A percentile compares a stretch with the other conserved stretches of the same genome.
phyloP scores from a whole-genome alignment of 768 basidiomycete species.

The Mycena alexandri region DNA sequence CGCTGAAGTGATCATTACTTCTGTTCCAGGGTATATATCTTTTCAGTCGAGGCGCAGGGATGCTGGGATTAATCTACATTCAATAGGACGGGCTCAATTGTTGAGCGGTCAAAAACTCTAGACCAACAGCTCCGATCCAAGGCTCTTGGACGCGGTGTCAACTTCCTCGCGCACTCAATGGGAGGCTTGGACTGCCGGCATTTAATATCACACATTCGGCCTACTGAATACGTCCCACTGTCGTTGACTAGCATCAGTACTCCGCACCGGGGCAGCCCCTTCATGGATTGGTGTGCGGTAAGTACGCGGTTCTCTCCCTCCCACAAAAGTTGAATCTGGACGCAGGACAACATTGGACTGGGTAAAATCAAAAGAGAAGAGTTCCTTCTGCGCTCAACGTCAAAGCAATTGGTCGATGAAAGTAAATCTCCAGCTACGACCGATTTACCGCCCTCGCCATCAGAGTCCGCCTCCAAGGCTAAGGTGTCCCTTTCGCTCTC shows the following conservation, averaged over 20 bases:
- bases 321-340: constrained; percentile 22
- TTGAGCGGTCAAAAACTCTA: constrained; percentile 81
- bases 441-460: constrained; percentile 30
- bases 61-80: not conserved
- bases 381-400: constrained; percentile 41
- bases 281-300: constrained; percentile 99
- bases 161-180: constrained; percentile 98
- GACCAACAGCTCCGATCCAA: constrained; percentile 77
- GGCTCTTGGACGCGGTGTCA: constrained; percentile 83
- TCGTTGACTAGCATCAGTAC: constrained; percentile 92
- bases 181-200: constrained; percentile 96
- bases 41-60: not conserved
- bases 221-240: constrained; percentile 85
- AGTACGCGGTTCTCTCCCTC: constrained; percentile 45
- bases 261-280: constrained; percentile 95
- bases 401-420: constrained; percentile 13
- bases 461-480: constrained; percentile 45
- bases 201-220: constrained; percentile 88
- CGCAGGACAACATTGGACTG: constrained; percentile 90
- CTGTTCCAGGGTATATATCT: constrained; percentile 84
- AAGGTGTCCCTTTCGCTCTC: constrained; percentile 55
- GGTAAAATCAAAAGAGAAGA: constrained; percentile 71
- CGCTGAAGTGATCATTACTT: constrained; percentile 95
- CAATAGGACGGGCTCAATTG: constrained; percentile 88
- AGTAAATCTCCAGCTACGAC: constrained; percentile 28